These are phyloP conservation scores for Daedaleopsis nitida DNA, from an alignment of 768 basidiomycete species.

Conservation along the genomic window DNA sequence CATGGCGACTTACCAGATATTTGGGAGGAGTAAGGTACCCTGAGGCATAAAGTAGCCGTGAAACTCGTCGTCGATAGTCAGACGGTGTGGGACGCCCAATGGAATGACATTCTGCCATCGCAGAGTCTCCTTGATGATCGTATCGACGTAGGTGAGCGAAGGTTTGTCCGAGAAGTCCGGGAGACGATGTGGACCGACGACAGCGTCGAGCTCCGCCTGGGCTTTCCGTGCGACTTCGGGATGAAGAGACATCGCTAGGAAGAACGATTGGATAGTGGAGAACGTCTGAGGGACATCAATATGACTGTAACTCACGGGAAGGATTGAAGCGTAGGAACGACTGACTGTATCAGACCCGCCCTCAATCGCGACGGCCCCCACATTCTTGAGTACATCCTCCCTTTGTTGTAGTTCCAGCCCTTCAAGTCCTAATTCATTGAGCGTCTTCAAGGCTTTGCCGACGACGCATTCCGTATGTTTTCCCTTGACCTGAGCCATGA, in stretches of 20 bases:
- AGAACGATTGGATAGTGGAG: constrained; percentile 17
- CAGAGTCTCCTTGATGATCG: constrained; percentile 34
- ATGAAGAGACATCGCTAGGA: constrained; percentile 24
- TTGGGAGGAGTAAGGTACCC: constrained; percentile 3
- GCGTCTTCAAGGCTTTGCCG: neutral
- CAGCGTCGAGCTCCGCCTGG: constrained; percentile 40
- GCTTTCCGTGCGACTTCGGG: constrained; percentile 35
- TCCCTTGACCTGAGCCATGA: neutral
- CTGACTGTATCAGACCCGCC: neutral
- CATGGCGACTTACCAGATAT: constrained; percentile 21
- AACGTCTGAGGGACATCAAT: constrained; percentile 5
- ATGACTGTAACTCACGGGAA: neutral
- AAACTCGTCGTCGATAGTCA: neutral
- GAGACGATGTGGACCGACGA: constrained; percentile 33
- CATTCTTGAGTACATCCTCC: neutral
- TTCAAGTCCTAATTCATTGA: neutral
- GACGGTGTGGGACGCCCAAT: constrained; percentile 5
- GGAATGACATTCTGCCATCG: constrained; percentile 20
- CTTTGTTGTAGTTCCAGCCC: neutral
- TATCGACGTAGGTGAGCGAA: constrained; percentile 29
- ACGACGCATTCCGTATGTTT: neutral
- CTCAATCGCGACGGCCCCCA: neutral
- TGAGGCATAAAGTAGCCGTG: constrained; percentile 5
- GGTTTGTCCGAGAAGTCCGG: constrained; percentile 27
- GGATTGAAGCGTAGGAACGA: neutral